These are phyloP conservation scores for Claviceps lovelessii DNA, from an alignment of 2,329 filamentous ascomycete species.

Conservation along the genomic window DNA sequence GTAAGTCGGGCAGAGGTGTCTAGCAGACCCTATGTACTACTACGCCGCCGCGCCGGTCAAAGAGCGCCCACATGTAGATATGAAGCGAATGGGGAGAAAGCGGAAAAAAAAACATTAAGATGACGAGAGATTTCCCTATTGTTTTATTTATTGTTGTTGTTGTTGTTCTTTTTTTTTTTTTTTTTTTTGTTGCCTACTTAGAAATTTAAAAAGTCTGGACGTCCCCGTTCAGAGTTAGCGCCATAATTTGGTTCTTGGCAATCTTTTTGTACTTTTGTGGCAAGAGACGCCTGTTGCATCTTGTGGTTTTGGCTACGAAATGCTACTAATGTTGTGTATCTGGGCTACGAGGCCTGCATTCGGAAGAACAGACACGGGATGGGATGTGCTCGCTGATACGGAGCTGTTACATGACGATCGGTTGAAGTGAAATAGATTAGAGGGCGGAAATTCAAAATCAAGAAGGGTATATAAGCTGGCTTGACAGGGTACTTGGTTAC, in stretches of 20 bases:
- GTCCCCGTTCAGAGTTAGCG: background rate
- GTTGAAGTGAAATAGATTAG: background rate
- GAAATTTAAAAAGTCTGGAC: background rate
- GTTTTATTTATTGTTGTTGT: no score
- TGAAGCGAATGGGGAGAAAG: background rate
- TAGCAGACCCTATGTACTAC: constrained; percentile 13
- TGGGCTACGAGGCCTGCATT: background rate
- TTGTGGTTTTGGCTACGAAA: background rate
- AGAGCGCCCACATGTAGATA: constrained; percentile 5
- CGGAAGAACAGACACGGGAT: background rate
- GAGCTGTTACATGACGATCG: background rate
- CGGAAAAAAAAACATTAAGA: no score
- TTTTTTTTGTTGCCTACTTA: background rate
- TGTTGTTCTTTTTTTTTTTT: no score
- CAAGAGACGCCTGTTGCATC: background rate
- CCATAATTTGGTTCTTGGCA: background rate
- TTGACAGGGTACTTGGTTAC: no score
- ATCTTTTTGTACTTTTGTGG: background rate
- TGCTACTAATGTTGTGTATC: background rate
- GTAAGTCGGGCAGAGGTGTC: constrained; percentile 22
- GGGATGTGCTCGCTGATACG: background rate
- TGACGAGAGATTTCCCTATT: background rate
- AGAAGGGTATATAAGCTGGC: no score
- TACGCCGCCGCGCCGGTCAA: constrained; percentile 2
- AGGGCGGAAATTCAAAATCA: no score